Base-by-base conservation (phyloP, 768 basidiomycete species). In the Tylopilus plumbeoviolaceoides region DNA sequence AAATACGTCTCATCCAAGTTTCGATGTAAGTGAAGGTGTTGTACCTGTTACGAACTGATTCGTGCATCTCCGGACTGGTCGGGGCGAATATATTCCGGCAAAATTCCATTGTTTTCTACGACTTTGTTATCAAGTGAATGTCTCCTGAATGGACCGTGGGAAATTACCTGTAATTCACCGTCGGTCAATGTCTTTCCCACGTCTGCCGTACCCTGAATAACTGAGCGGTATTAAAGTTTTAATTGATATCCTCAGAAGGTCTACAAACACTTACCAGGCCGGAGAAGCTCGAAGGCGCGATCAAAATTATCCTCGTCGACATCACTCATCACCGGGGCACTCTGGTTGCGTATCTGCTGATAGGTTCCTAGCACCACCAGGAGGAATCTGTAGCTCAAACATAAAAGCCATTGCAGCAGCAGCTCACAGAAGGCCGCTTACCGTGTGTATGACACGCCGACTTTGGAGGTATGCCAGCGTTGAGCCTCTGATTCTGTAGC, bases 301-400 rank as follows among this genome's bases (percentile, higher is more conserved):
- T 57, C 54, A 14, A 57, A 48, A 25, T 57, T 56, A 36, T 56
- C 54, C 21, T 57, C 54, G 14, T 56, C 42, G 3, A 51, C 49
- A 10, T 57, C 53, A 27, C 53, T 57, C 56, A 55, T 44, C 5
- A 57, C 46, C 3, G 53, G 53, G 1, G 39, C 17, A 1, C 17
- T 42, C n/a, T 58, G 53, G 42, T 58, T 58, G 17, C 54, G 47
- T 9, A 58, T 58, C n/a, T 58, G 56, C 43, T 58, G 44, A 25
- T 58, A 58, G 1, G 50, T 51, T 15, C 46, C 56, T 6, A 58
- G 21, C 4, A 57, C 53, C 8, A 57, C 56, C 4, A 57, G 20
- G 7, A 58, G 31, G 18, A 58, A 58, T 17, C 53, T 57, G 2
- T 18, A 6, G 5, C 15, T 4, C 36, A 18, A 4, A 17, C 2